Evolutionary conservation across 208 protist species (phyloP).

Genomic region (Porcisia deanei): DNA sequence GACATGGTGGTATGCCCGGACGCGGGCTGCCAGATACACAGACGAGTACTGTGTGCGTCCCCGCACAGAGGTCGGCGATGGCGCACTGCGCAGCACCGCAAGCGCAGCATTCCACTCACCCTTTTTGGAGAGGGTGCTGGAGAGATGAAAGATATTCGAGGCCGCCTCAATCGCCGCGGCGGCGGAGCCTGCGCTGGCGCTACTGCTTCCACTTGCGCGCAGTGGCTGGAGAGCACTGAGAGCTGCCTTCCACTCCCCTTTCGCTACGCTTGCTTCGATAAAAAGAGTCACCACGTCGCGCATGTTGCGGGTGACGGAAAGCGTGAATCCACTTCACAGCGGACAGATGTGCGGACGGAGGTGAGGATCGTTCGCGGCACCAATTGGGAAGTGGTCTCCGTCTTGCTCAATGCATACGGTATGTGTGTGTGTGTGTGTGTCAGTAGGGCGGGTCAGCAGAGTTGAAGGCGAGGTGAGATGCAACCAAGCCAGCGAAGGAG

Average conservation of each 20-base stretch:
- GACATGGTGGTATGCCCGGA: slow-evolving; percentile 22
- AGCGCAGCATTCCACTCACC: slow-evolving; percentile 19
- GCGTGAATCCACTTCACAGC: not conserved
- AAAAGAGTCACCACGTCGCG: slow-evolving; percentile 29
- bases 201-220: not conserved
- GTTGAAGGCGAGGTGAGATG: not conserved
- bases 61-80: not conserved
- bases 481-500: not conserved
- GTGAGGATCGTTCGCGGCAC: not conserved
- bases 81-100: slow-evolving; percentile 15
- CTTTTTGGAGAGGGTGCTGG: slow-evolving; percentile 3
- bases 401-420: not conserved
- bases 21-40: slow-evolving; percentile 19
- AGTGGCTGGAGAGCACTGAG: slow-evolving; percentile 16
- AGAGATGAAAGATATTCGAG: slow-evolving; percentile 4
- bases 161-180: not conserved
- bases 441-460: not conserved
- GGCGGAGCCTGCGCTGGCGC: not conserved
- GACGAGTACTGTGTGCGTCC: not conserved
- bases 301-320: slow-evolving; percentile 5
- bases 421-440: not conserved
- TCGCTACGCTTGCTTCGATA: slow-evolving; percentile 29
- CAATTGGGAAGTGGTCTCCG: not conserved
- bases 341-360: not conserved
- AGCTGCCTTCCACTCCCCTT: slow-evolving; percentile 31